Evolutionary conservation across 768 basidiomycete species (phyloP), one percentile per base, ranked within the genome.

Genomic region (Amanita subjunquillea): DNA sequence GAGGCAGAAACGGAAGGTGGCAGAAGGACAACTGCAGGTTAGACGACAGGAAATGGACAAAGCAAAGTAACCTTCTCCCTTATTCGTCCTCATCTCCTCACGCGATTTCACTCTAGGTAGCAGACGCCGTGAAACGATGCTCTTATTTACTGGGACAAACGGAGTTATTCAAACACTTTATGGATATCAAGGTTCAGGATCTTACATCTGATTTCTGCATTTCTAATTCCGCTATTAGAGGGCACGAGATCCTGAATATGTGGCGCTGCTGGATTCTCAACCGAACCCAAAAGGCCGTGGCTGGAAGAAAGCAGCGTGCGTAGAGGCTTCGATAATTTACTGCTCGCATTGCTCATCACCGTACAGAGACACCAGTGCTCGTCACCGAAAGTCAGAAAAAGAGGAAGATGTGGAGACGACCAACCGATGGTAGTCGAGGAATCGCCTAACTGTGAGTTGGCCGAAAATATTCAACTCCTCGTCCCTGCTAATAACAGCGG

Each of bases 111-210:
- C 12, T 12, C 20, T 58, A 97, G 91, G 78, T 93, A 38, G 72
- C 90, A 17, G 94, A 97, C 62, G 91, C 93, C 8, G 89, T 97
- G 55, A 98, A 98, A 66, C 85, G 93, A 15, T 98, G 97, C 64
- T 90, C 89, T 2, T 98, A 97, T 67, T 80, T 98, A n/a, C 78
- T 99, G 2, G 96, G 96, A 6, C 94, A 99, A 66, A 98, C 95
- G 0, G 96, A 98, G 58, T 75, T 98, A 17, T 99, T 99, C 75
- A 91, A 92, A 60, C 95, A 98, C 67, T 98, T 98, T 63, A 90
- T 97, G 6, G 92, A 97, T 65, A 85, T 97, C 68, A 96, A 96
- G 79, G 91, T 88, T 20, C 25, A 73, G 27, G 7, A 12, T 34
- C 10, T 30, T 25, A 13, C 25, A n/a, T 40, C n/a, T 39, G 6